Evolutionary conservation across 352 stramenopile species (phyloP), one percentile per base, ranked within the genome.

Genomic region (Peronosclerospora sorghi): DNA sequence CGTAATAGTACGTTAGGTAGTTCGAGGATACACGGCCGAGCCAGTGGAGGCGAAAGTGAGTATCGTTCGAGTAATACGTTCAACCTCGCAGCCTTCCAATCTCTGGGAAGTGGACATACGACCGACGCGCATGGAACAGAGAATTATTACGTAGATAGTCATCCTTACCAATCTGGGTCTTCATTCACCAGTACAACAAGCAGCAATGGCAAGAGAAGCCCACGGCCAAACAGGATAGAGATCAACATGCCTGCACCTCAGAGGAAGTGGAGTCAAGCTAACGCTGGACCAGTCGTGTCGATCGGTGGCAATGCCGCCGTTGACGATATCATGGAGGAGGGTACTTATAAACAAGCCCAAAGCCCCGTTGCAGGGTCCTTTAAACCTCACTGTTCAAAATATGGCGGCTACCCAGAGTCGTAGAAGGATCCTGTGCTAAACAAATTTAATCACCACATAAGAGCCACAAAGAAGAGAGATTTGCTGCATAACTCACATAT

Each of bases 311-410:
- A 45, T 12, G 45, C 18, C 35, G 37, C 2, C 13, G 44, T 41
- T 41, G 51, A 48, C 30, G 46, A 55, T 28, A 49, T 57, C 32
- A 21, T 38, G 8, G 37, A 45, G 12, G 38, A 50, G 14, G 44
- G 41, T 41, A 40, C 48, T 18, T 46, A 43, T 6, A 50, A 71
- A 5, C 51, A 58, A 17, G 19, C 54, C 8, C 18, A 51, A 10
- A 72, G 53, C 13, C 55, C 67, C 8, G 59, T 52, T 18, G 56
- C 54, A 35, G 57, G 62, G 32, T 65, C 69, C 14, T 85, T 86
- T 60, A 83, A 77, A 48, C 72, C 66, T 42, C 88, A 87, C 34
- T 91, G 79, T 70, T 91, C 79, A 17, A 91, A 88, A 50, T 91
- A 91, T 39, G 79, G 79, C 30, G 79, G 79, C 12, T 91, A 91